Evolutionary conservation across 257 asterid species (phyloP).

Genomic region (Solanum bulbocastanum): DNA sequence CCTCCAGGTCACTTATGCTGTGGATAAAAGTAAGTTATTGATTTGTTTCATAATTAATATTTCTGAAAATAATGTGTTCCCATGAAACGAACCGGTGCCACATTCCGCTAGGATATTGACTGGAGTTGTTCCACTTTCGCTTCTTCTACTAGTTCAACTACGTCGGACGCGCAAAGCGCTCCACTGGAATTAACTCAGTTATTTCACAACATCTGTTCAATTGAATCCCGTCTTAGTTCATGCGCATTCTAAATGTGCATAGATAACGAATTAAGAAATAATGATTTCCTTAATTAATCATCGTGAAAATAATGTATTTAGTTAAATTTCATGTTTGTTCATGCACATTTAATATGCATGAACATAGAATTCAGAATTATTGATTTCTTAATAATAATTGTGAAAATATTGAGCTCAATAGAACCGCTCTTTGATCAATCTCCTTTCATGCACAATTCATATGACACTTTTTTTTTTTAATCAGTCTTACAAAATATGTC

Average conservation of each 20-base stretch:
- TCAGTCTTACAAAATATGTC: fast-evolving
- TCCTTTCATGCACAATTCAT: no score
- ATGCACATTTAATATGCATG: background rate
- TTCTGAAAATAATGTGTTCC: background rate
- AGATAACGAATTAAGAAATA: background rate
- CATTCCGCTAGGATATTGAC: no score
- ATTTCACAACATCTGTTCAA: no score
- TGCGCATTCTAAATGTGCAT: background rate
- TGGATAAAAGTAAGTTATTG: background rate
- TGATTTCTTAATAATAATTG: background rate
- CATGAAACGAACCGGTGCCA: no score
- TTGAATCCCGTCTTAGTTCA: background rate
- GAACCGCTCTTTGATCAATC: no score
- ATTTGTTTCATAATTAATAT: background rate
- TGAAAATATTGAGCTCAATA: no score
- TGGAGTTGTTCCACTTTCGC: no score
- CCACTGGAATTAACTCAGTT: no score
- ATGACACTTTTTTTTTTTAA: no score
- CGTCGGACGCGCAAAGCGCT: no score
- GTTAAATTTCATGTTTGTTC: background rate
- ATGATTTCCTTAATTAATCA: background rate
- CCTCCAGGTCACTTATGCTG: slow-evolving; percentile 22
- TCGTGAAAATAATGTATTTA: background rate
- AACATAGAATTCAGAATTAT: background rate
- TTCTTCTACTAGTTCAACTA: no score